phyloP scores from a whole-genome alignment of 805 yeast species.

The Lachancea waltii region DNA sequence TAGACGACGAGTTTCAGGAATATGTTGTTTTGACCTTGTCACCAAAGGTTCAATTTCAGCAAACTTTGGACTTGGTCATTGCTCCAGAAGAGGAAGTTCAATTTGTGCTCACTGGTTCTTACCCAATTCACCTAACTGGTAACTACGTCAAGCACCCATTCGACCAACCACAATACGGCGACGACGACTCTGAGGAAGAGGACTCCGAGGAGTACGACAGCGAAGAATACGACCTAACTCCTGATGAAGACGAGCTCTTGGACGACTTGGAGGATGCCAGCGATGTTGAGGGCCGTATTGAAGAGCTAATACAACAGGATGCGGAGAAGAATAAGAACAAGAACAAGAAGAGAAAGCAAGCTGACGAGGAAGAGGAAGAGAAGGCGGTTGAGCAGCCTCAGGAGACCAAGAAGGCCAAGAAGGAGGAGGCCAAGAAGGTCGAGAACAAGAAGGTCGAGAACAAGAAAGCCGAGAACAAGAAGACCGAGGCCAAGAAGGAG shows the following conservation, averaged over 20 bases:
- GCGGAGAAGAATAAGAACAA: constrained; percentile 35
- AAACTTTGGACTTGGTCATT: constrained; percentile 82
- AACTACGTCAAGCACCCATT: constrained; percentile 95
- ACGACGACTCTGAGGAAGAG: constrained; percentile 43
- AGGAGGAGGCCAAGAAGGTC: constrained; percentile 29
- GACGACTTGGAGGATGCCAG: constrained; percentile 59
- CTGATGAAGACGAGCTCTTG: constrained; percentile 43
- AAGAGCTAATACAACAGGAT: constrained; percentile 65
- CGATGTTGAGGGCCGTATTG: constrained; percentile 65
- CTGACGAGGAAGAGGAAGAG: constrained; percentile 35
- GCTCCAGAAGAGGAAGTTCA: constrained; percentile 89
- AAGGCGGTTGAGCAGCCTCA: constrained; percentile 32
- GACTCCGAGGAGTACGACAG: constrained; percentile 46
- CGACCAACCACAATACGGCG: constrained; percentile 43
- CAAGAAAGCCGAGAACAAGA: constrained; percentile 45
- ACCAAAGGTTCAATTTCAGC: constrained; percentile 81
- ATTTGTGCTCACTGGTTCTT: constrained; percentile 94
- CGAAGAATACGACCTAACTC: constrained; percentile 38
- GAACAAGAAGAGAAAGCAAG: constrained; percentile 30
- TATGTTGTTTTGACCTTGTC: constrained; percentile 83
- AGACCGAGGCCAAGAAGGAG: constrained; percentile 26
- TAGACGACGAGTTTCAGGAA: constrained; percentile 75
- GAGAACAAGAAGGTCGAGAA: constrained; percentile 73
- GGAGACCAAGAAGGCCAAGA: constrained; percentile 16
- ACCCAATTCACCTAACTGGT: constrained; percentile 87